These are phyloP conservation scores for Knufia petricola DNA, from an alignment of 2,329 filamentous ascomycete species.

Conservation along the genomic window DNA sequence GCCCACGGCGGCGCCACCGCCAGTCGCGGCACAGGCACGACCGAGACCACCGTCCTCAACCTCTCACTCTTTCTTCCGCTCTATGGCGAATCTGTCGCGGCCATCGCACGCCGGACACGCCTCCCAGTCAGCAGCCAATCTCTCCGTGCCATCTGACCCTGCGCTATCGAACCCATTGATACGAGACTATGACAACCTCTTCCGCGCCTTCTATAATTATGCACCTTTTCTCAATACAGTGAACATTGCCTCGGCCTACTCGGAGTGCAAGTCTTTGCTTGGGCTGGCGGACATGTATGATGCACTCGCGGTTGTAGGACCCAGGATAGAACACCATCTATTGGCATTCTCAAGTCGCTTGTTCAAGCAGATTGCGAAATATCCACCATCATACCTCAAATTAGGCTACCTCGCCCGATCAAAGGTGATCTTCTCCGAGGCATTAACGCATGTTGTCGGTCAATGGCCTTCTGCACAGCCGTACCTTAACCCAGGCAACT, in stretches of 20 bases:
- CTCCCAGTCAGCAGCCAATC: constrained; percentile 44
- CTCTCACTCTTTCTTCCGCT: constrained; percentile 66
- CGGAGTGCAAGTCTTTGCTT: constrained; percentile 85
- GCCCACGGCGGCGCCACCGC: constrained; percentile 22
- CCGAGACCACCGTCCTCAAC: constrained; percentile 50
- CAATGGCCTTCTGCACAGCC: constrained; percentile 80
- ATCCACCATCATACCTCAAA: constrained; percentile 83
- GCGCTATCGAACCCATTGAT: constrained; percentile 62
- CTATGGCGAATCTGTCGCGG: constrained; percentile 65
- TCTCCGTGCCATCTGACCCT: constrained; percentile 44
- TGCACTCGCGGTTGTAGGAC: constrained; percentile 75
- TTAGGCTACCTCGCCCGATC: constrained; percentile 78
- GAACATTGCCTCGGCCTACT: constrained; percentile 86
- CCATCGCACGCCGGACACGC: constrained; percentile 26
- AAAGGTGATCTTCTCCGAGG: constrained; percentile 75
- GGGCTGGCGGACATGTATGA: constrained; percentile 91
- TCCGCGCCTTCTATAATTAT: constrained; percentile 93
- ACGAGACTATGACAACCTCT: constrained; percentile 89
- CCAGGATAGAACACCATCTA: constrained; percentile 85
- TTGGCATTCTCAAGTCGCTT: constrained; percentile 82
- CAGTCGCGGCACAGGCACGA: constrained; percentile 45
- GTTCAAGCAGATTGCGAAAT: constrained; percentile 95
- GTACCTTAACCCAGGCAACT: constrained; percentile 53
- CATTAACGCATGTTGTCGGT: constrained; percentile 85
- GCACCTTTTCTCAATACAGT: constrained; percentile 69